Evolutionary conservation across 768 basidiomycete genomes (phyloP), one percentile per base, ranked within the genome.

Genomic region (Boletus coccyginus): DNA sequence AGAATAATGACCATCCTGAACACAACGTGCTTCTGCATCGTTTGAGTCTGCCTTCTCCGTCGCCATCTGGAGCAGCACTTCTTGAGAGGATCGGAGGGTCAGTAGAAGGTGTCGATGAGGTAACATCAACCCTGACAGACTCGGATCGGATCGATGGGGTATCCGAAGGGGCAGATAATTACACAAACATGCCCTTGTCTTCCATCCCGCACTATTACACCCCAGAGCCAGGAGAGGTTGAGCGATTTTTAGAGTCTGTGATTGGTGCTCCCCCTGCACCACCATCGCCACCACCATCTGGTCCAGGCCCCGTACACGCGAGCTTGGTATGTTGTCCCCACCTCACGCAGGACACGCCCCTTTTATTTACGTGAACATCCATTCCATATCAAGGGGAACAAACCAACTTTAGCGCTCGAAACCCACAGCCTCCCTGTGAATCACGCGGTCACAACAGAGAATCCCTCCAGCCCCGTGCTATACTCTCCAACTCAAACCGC

Each of bases 201-300:
- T 2, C 48, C 19, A 24, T 40, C 11, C 59, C 62, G 2, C 65
- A 53, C 40, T 33, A 48, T 55, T 35, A 59, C 52, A 58, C 64
- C 9, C 63, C 66, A 45, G 66, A 59, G 29, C 61, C 66, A 38
- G 57, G 54, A 19, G 66, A 68, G 41, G 66, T 69, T 29, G 66
- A 69, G 31, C 47, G 60, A 14, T 68, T 68, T 44, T 36, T 68
- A 51, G 57, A 64, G 57, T 66, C 65, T 29, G 67, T 69, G 58
- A 58, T 69, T 44, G 52, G 52, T 46, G 41, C 51, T n/a, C 53
- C 52, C 13, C 29, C 54, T 0, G 19, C 48, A 12, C 32, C 35
- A 29, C 44, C 58, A 24, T 39, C 36, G 39, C 46, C 58, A 32
- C 17, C 47, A 10, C 27, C n/a, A 8, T 14, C 50, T 17, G 19